Conservation (phyloP, 768 basidiomycete species). For the Amanita inopinata region DNA sequence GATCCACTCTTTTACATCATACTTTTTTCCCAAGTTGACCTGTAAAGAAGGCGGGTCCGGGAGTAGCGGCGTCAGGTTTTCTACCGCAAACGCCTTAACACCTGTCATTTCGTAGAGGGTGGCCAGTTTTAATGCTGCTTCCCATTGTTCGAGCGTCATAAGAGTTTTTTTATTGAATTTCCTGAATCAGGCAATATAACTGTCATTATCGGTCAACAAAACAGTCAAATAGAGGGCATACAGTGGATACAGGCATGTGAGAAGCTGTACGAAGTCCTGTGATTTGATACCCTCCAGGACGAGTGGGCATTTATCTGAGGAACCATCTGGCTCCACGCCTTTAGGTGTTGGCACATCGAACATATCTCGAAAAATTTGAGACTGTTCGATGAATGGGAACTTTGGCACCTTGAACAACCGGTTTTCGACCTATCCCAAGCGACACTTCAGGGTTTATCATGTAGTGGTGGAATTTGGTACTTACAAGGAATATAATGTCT, state of each 20-base stretch:
- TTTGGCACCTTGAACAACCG: conserved; percentile 19
- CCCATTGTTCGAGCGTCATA: conserved; percentile 22
- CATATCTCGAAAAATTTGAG: conserved; percentile 18
- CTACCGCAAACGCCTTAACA: conserved; percentile 21
- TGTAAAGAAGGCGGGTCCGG: conserved; percentile 17
- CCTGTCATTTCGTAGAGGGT: conserved; percentile 27
- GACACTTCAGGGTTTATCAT: neutral
- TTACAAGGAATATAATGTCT: neutral
- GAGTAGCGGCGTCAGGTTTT: conserved; percentile 14
- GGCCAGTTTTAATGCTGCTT: conserved; percentile 27
- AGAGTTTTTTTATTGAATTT: neutral
- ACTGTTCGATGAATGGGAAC: conserved; percentile 16
- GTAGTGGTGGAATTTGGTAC: neutral
- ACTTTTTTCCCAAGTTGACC: conserved; percentile 23
- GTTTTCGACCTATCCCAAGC: conserved; percentile 23
- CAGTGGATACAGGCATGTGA: conserved; percentile 20
- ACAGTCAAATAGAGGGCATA: conserved; percentile 16
- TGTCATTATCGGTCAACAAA: conserved; percentile 19
- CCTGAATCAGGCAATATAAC: neutral
- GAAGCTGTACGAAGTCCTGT: conserved; percentile 17
- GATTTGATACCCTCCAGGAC: conserved; percentile 15
- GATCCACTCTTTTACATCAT: conserved; percentile 25
- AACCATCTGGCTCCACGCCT: conserved; percentile 15
- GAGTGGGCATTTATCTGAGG: conserved; percentile 18
- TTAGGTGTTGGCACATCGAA: conserved; percentile 15